phyloP scores from a whole-genome alignment of 2,329 filamentous ascomycete genomes.

The Fusarium secorum region DNA sequence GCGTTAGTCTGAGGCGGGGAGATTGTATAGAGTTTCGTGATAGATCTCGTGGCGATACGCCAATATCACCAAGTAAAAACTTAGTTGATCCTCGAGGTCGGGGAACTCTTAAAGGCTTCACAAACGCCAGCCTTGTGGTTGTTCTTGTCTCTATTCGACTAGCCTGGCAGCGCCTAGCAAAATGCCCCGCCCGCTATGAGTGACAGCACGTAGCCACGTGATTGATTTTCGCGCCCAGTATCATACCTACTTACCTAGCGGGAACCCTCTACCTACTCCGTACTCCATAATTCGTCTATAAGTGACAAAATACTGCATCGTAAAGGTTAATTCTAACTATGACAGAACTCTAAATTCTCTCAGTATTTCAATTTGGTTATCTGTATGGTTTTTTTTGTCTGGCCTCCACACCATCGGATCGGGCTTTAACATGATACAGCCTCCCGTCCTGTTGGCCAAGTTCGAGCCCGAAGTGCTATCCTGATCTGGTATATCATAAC shows the following conservation, averaged over 20 bases:
- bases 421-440: neutral
- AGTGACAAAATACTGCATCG: constrained; percentile 7
- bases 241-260: neutral
- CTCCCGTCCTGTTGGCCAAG: neutral
- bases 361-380: neutral
- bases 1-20: constrained; percentile 6
- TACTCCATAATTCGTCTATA: neutral
- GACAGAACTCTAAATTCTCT: neutral
- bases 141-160: constrained; percentile 3
- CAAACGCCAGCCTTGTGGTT: constrained; percentile 28
- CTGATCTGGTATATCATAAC: neutral
- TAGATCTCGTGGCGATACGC: constrained; percentile 20
- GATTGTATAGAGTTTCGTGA: neutral
- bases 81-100: constrained; percentile 1
- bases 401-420: neutral
- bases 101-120: constrained; percentile 18
- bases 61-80: constrained; percentile 2
- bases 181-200: constrained; percentile 10
- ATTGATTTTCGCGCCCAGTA: constrained; percentile 4
- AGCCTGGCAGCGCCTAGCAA: neutral
- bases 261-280: neutral
- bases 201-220: constrained; percentile 42
- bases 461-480: neutral
- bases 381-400: neutral
- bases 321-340: neutral